These are phyloP conservation scores for Tolypocladium inflatum DNA, from an alignment of 2,329 filamentous ascomycete species.

Conservation along the genomic window DNA sequence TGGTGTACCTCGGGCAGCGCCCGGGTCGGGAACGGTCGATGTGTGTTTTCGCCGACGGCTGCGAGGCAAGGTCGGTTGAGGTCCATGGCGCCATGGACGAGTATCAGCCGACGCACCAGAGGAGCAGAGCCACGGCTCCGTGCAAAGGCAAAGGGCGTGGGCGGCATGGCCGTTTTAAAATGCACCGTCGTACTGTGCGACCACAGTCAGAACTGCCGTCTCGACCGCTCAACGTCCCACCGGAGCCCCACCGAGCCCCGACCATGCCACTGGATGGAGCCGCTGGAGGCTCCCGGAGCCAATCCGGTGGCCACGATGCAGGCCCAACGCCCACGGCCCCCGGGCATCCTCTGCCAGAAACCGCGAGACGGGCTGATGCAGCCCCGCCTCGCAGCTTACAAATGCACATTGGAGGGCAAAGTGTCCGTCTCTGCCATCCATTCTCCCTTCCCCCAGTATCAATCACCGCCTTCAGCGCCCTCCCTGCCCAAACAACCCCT, in stretches of 20 bases:
- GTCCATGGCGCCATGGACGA: no score
- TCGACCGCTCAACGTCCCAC: neutral
- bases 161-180: neutral
- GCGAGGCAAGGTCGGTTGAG: neutral
- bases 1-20: no score
- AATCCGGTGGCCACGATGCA: neutral
- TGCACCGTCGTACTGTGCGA: neutral
- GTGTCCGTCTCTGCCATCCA: neutral
- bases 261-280: neutral
- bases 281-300: neutral
- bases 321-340: neutral
- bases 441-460: neutral
- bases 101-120: no score
- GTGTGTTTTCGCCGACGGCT: no score
- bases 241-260: neutral
- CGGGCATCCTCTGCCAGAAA: neutral
- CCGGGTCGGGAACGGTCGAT: neutral
- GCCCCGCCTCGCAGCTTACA: neutral
- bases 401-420: neutral
- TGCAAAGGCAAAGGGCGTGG: neutral
- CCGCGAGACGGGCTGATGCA: neutral
- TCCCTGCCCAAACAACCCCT: neutral
- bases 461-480: neutral
- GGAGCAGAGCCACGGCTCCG: neutral
- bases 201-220: neutral